Evolutionary conservation across 139 green algal genomes (phyloP).

Genomic region (Picochlorum sp.): DNA sequence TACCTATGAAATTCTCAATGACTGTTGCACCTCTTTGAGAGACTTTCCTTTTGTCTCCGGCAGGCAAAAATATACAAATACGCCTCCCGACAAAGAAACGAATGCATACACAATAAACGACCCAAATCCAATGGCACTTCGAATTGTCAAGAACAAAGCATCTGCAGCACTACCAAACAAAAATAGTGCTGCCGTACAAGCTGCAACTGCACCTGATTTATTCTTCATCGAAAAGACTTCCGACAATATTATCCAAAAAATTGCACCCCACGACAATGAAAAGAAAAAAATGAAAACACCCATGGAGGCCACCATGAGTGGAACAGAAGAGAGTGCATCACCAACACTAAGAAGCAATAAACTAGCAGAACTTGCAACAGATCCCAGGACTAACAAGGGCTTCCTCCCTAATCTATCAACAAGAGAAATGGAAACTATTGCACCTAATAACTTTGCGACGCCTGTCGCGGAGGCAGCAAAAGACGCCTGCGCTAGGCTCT

Average conservation of each 20-base stretch:
- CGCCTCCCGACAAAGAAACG: slow-evolving; percentile 27
- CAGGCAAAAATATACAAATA: slow-evolving; percentile 43
- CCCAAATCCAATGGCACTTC: slow-evolving; percentile 30
- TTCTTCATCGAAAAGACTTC: slow-evolving; percentile 67
- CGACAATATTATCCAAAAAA: slow-evolving; percentile 73
- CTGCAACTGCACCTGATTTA: slow-evolving; percentile 48
- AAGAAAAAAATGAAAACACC: slow-evolving; percentile 74
- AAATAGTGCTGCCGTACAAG: slow-evolving; percentile 57
- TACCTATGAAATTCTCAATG: slow-evolving; percentile 17
- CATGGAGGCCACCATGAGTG: slow-evolving; percentile 44
- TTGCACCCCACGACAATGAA: slow-evolving; percentile 45
- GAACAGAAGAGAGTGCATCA: slow-evolving; percentile 10
- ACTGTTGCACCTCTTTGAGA: slow-evolving; percentile 50
- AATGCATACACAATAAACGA: slow-evolving; percentile 50
- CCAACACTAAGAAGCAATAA: slow-evolving; percentile 30
- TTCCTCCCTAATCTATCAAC: slow-evolving; percentile 63
- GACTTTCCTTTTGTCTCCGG: slow-evolving; percentile 64
- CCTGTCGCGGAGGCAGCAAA: slow-evolving; percentile 41
- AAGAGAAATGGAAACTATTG: slow-evolving; percentile 32
- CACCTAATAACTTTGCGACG: slow-evolving; percentile 55
- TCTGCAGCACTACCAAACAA: slow-evolving; percentile 49
- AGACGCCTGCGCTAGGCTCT: slow-evolving; percentile 22
- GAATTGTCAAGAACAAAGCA: slow-evolving; percentile 58
- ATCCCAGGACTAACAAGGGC: slow-evolving; percentile 63
- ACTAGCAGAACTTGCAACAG: slow-evolving; percentile 21